phyloP scores from a whole-genome alignment of 805 yeast genomes.

The Lachancea lanzarotensis region DNA sequence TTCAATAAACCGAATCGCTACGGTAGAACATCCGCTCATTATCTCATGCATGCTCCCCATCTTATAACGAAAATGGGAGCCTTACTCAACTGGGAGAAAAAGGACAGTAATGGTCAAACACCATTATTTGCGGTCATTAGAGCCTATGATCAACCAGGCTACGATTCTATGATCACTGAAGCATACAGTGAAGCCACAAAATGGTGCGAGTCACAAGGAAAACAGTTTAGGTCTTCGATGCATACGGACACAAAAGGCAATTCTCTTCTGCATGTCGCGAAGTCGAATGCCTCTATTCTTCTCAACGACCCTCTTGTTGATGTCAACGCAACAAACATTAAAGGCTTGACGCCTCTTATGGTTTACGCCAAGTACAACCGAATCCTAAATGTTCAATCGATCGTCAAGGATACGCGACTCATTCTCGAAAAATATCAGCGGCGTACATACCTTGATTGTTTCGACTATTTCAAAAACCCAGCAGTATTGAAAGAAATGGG shows the following conservation, averaged over 20 bases:
- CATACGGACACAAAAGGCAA: conserved; percentile 74
- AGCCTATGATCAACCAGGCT: conserved; percentile 71
- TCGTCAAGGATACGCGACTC: conserved; percentile 46
- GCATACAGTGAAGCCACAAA: conserved; percentile 40
- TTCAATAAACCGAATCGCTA: conserved; percentile 45
- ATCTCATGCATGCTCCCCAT: conserved; percentile 50
- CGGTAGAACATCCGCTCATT: conserved; percentile 66
- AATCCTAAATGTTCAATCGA: conserved; percentile 45
- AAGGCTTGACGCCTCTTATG: conserved; percentile 63
- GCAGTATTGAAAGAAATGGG: conserved; percentile 16
- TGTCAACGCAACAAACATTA: conserved; percentile 54
- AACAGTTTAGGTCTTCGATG: conserved; percentile 41
- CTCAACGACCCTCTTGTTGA: conserved; percentile 36
- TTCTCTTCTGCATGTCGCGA: conserved; percentile 66
- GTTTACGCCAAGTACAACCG: conserved; percentile 65
- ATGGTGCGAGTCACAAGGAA: conserved; percentile 35
- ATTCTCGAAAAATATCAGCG: conserved; percentile 35
- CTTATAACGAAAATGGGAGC: conserved; percentile 50
- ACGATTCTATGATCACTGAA: conserved; percentile 40
- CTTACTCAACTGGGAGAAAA: conserved; percentile 59
- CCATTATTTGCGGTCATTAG: conserved; percentile 72
- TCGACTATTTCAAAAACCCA: conserved; percentile 42
- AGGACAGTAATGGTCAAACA: conserved; percentile 64
- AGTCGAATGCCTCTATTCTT: conserved; percentile 40
- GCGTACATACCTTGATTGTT: conserved; percentile 32